Evolutionary conservation across 768 basidiomycete species (phyloP), one percentile per base, ranked within the genome.

Genomic region (Mycena filopes): DNA sequence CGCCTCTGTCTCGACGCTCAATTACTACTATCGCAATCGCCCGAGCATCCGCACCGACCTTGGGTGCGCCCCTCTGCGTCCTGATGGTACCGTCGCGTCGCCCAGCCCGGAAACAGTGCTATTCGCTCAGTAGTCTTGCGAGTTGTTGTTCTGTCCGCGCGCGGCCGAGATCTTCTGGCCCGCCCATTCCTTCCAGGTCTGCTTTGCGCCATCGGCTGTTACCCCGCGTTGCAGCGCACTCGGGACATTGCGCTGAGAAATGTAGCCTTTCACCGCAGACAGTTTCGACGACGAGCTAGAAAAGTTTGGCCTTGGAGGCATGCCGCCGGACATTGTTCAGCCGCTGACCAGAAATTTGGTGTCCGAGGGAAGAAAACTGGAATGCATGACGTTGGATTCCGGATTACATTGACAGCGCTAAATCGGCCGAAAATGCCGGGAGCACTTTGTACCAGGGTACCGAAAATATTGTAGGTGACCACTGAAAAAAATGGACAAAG

Each of bases 21-120:
- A 15, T 29, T 10, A 15, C 5, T 33, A 33, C 15, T 36, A 36
- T 36, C 25, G 40, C 23, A 5, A 43, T 20, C 38, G 26, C 12
- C 18, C 10, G 15, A 8, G 40, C 43, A 6, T 20, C 20, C 71
- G 41, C 21, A 78, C 76, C 67, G 51, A 76, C 78, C 71, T 70
- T 74, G 72, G 49, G 54, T 60, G 43, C 71, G 59, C 21, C 43
- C 66, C 20, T 23, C 55, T 50, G 45, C 69, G 42, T 66, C 68
- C 48, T 62, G 70, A 18, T 67, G 75, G 71, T 86, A 87, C 29
- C 85, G 77, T 55, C 86, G 80, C 8, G 85, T 83, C 3, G 93
- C 94, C 92, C 93, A 95, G 2, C 94, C 92, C 6, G 94, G 94
- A 77, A 95, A 94, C 25, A 94, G 72, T 20, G 82, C 80, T 4